A percentile compares a stretch with the other conserved stretches of the same genome.
phyloP scores from a whole-genome alignment of 2,329 filamentous ascomycete genomes.

The Xylariales sp. region DNA sequence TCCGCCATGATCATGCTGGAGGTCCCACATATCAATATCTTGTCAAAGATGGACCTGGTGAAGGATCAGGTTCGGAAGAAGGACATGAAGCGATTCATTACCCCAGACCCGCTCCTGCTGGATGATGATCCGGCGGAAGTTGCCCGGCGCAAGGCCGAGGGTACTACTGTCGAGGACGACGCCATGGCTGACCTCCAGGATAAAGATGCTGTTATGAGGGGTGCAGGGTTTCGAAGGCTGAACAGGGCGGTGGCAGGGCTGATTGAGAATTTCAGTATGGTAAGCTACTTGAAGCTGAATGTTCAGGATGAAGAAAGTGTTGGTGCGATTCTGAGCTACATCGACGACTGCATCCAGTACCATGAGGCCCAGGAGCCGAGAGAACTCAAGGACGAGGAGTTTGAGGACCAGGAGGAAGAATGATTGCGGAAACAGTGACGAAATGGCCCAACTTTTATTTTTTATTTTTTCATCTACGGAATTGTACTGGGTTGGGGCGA shows the following conservation, averaged over 20 bases:
- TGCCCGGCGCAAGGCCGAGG: slow-evolving; percentile 28
- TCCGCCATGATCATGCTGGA: slow-evolving; percentile 99
- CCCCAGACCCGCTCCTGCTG: slow-evolving; percentile 77
- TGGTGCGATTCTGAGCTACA: slow-evolving; percentile 54
- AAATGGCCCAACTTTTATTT: too few relatives aligned
- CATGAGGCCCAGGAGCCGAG: slow-evolving; percentile 29
- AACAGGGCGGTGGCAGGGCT: slow-evolving; percentile 85
- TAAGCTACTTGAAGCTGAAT: slow-evolving; percentile 88
- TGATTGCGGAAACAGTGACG: too few relatives aligned
- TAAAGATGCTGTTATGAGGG: slow-evolving; percentile 70
- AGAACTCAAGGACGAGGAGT: slow-evolving; percentile 27
- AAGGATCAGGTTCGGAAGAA: slow-evolving; percentile 83
- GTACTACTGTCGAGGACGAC: slow-evolving; percentile 42
- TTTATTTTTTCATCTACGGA: too few relatives aligned
- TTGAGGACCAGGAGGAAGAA: slow-evolving; percentile 14
- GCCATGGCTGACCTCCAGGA: slow-evolving; percentile 58
- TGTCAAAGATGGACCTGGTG: slow-evolving; percentile 97
- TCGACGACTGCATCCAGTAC: slow-evolving; percentile 44
- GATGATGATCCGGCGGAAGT: slow-evolving; percentile 69
- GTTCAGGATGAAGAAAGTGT: slow-evolving; percentile 91
- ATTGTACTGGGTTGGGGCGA: too few relatives aligned
- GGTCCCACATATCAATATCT: slow-evolving; percentile 90
- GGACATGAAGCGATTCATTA: slow-evolving; percentile 85
- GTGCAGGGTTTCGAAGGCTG: slow-evolving; percentile 74
- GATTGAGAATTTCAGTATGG: slow-evolving; percentile 98